Evolutionary conservation across 2,329 filamentous ascomycete species (phyloP).

Genomic region (Leptosphaerulina australis): DNA sequence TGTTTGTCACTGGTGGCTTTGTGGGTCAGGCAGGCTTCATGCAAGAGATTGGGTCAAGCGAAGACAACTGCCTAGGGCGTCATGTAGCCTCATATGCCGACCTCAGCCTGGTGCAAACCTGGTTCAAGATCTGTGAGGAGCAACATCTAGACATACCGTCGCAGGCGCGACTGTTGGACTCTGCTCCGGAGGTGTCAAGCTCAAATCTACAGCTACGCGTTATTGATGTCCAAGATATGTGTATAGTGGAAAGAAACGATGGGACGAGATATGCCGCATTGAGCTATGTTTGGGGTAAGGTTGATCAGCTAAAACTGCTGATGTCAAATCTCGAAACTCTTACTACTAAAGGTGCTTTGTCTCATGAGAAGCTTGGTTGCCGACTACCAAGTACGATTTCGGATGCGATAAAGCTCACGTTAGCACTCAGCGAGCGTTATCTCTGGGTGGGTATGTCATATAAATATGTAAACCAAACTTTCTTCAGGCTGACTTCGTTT

Average conservation of each 20-base stretch:
- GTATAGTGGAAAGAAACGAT: neutral
- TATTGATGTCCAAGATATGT: neutral
- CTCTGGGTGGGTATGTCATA: conserved; percentile 1
- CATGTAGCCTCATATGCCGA: neutral
- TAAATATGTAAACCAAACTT: too few species aligned
- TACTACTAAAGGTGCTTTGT: neutral
- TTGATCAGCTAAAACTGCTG: neutral
- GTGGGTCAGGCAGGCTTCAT: too few species aligned
- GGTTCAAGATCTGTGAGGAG: neutral
- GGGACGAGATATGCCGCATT: neutral
- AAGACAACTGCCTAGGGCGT: neutral
- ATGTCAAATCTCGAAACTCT: neutral
- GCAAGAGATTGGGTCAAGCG: too few species aligned
- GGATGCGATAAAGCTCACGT: neutral
- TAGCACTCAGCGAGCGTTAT: neutral
- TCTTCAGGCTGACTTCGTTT: neutral
- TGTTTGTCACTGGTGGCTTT: neutral
- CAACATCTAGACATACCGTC: neutral
- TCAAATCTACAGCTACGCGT: neutral
- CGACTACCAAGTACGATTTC: neutral
- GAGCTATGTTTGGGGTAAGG: neutral
- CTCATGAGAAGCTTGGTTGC: neutral
- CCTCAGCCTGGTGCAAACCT: neutral
- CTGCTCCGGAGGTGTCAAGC: neutral
- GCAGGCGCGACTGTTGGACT: neutral